phyloP scores from a whole-genome alignment of 1,284 basidiomycete genomes.

The Ganoderma multipileum region DNA sequence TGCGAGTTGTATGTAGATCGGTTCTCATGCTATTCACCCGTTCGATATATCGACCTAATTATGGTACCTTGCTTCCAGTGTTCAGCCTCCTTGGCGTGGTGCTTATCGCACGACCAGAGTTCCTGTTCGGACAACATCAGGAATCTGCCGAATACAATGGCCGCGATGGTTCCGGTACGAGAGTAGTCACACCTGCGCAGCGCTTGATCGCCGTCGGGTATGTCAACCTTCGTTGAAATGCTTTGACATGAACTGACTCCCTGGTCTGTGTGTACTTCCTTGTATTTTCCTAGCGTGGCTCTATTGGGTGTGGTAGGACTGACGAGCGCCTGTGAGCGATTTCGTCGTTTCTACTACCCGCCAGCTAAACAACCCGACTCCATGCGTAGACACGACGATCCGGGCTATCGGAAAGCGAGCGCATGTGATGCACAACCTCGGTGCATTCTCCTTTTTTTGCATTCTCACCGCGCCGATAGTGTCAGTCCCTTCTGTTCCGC shows the following conservation, averaged over 20 bases:
- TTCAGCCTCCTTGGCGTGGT: conserved; percentile 56
- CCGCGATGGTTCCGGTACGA: background rate
- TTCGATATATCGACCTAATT: background rate
- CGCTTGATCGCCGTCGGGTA: conserved; percentile 45
- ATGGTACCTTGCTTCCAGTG: conserved; percentile 29
- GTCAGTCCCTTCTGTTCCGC: conserved; percentile 40
- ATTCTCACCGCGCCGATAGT: conserved; percentile 57
- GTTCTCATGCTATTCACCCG: conserved; percentile 39
- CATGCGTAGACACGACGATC: conserved; percentile 60
- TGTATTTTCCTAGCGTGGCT: conserved; percentile 51
- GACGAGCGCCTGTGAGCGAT: conserved; percentile 60
- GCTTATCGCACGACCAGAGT: conserved; percentile 50
- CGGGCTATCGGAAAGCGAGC: conserved; percentile 77
- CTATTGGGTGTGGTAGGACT: conserved; percentile 65
- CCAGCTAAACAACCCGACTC: background rate
- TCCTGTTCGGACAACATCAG: conserved; percentile 36
- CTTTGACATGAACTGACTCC: background rate
- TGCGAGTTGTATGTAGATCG: conserved; percentile 59
- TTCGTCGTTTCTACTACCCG: too few relatives aligned
- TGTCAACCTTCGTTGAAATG: conserved; percentile 2
- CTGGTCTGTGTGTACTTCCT: background rate
- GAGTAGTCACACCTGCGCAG: conserved; percentile 38
- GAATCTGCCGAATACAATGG: conserved; percentile 13
- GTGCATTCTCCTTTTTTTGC: conserved; percentile 69
- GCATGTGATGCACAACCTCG: conserved; percentile 73